Conservation (phyloP, 352 stramenopile species). For the Phytophthora citricola region DNA sequence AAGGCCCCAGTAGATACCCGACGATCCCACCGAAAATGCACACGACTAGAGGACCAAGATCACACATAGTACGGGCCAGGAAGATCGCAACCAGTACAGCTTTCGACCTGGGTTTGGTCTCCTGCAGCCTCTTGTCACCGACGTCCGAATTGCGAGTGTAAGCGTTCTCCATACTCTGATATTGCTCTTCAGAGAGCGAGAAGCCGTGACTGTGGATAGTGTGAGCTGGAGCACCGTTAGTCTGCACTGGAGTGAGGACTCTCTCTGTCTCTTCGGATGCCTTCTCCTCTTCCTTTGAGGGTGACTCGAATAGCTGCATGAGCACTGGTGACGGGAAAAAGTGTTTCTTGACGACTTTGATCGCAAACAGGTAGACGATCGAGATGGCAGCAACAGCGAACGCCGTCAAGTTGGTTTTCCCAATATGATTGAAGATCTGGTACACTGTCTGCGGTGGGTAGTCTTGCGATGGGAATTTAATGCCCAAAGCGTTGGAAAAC, state of each 20-base stretch:
- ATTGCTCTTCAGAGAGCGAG: background rate
- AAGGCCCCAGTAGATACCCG: slow-evolving; percentile 48
- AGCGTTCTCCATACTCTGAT: slow-evolving; percentile 6
- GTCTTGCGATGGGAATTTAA: slow-evolving; percentile 55
- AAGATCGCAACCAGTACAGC: background rate
- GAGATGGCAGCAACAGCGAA: slow-evolving; percentile 40
- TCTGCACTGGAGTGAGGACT: background rate
- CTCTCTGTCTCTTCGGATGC: background rate
- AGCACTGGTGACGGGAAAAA: slow-evolving; percentile 33
- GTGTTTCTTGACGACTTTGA: slow-evolving; percentile 40
- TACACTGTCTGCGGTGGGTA: slow-evolving; percentile 60
- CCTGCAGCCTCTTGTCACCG: slow-evolving; percentile 4
- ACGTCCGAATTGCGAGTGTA: slow-evolving; percentile 20
- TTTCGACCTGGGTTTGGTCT: background rate
- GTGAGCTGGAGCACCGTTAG: background rate
- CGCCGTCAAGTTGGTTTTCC: slow-evolving; percentile 58
- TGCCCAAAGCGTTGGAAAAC: slow-evolving; percentile 77
- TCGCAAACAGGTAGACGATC: slow-evolving; percentile 51
- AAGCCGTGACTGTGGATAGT: background rate
- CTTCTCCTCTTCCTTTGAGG: background rate
- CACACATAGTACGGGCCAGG: background rate
- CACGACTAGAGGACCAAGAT: slow-evolving; percentile 58
- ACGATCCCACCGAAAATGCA: slow-evolving; percentile 62
- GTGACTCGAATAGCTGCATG: slow-evolving; percentile 32
- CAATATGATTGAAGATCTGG: slow-evolving; percentile 60